Evolutionary conservation across 148 eudicot species (phyloP), one percentile per base, ranked within the genome.

Genomic region (Spergularia marina): DNA sequence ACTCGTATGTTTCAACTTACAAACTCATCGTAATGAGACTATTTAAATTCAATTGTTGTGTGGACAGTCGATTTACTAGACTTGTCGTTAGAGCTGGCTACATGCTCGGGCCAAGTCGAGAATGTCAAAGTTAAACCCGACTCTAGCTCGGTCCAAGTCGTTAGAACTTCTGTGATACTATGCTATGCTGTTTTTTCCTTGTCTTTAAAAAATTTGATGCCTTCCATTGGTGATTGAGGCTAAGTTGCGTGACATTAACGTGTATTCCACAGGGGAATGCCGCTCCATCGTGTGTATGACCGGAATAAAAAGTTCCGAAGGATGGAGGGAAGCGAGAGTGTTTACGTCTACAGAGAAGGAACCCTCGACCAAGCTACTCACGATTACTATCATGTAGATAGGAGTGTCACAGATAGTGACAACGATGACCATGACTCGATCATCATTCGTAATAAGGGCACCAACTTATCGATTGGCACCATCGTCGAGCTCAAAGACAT

Each of bases 331-430:
- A 82, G 70, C 7, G 85, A 82, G 14, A 79, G 68, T 23, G 62
- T 80, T 10, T 81, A 77, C 65, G 86, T 87, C 5, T 85, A 87
- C 25, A 82, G 82, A 80, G 82, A 79, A 60, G 90, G 86, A 77
- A 85, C 85, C 1, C 73, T 85, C 13, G 90, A 87, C 57, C 85
- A 78, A 77, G 65, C 69, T n/a, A 53, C 78, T 25, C 68, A 62
- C 59, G 23, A 77, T 14, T 34, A 51, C 40, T 79, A 82, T 65
- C 63, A 74, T 44, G 60, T 59, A 0, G 78, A 71, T 23, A 66
- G 74, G 63, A 76, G 63, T 40, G 69, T 62, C n/a, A 53, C 60
- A 17, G 16, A 65, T 15, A n/a, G 12, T 30, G 34, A 55, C 15
- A 58, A 25, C 20, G 8, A 21, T 10, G 57, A 17, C 11, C 51